Conservation (phyloP, 2,329 filamentous ascomycete genomes). For the Aspergillus viridinutans region DNA sequence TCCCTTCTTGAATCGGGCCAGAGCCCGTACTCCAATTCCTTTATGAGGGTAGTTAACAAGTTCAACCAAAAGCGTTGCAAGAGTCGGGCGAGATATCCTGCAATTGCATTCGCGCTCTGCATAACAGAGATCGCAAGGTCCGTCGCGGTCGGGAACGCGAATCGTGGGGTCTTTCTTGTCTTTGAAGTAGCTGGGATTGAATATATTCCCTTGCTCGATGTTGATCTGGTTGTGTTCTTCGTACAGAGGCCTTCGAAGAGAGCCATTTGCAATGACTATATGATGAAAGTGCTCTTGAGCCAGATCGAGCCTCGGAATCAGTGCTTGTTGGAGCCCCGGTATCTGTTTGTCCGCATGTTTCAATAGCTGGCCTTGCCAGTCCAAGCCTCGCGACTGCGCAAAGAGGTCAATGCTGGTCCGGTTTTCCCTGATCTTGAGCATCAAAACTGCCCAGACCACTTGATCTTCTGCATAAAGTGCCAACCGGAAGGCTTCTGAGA, state of each 20-base stretch:
- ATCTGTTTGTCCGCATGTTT: slow-evolving; percentile 6
- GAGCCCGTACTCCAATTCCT: slow-evolving; percentile 30
- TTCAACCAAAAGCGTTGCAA: slow-evolving; percentile 24
- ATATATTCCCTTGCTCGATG: slow-evolving; percentile 7
- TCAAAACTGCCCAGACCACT: slow-evolving; percentile 15
- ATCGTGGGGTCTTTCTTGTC: slow-evolving; percentile 10
- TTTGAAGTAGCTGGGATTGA: slow-evolving; percentile 8
- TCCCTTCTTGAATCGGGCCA: slow-evolving; percentile 20
- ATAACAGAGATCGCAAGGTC: slow-evolving; percentile 17
- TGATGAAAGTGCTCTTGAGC: slow-evolving; percentile 14
- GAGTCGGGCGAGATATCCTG: background rate
- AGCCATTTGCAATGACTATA: slow-evolving; percentile 3
- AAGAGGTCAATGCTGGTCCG: slow-evolving; percentile 21
- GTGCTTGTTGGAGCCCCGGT: slow-evolving; percentile 1
- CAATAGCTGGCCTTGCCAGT: slow-evolving; percentile 19
- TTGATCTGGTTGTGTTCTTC: slow-evolving; percentile 10
- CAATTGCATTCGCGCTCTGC: slow-evolving; percentile 18
- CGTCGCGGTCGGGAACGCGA: slow-evolving; percentile 9
- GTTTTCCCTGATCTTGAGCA: slow-evolving; percentile 14
- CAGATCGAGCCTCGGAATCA: background rate
- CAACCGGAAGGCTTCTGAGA: slow-evolving; percentile 17
- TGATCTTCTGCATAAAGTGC: background rate
- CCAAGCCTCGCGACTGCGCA: slow-evolving; percentile 19
- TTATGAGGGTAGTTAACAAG: slow-evolving; percentile 23
- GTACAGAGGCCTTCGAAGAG: slow-evolving; percentile 5